Percentiles rank a stretch among this genome's conserved stretches.
Evolutionary conservation across 257 asterid species (phyloP).

Genomic region (Solanum sejunctum): DNA sequence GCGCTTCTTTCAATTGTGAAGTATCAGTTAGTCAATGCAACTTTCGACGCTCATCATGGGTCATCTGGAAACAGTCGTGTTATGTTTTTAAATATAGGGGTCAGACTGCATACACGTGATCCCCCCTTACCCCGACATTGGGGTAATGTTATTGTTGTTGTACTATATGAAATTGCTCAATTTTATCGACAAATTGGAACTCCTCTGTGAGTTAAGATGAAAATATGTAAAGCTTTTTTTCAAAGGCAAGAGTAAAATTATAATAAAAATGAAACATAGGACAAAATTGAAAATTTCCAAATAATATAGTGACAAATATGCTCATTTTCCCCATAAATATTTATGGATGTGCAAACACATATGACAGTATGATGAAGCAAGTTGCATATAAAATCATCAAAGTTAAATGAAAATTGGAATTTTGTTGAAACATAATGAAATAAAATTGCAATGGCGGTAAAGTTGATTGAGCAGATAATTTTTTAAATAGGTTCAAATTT

Average conservation of each 20-base stretch:
- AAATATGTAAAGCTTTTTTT: too few species aligned
- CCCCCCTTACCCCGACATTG: too few species aligned
- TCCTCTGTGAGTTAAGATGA: not conserved
- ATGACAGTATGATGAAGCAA: not conserved
- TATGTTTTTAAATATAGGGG: too few species aligned
- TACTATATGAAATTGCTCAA: not conserved
- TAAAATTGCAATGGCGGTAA: not conserved
- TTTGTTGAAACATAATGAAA: not conserved
- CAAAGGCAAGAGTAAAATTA: not conserved
- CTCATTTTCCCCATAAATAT: not conserved
- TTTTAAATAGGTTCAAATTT: fast-evolving
- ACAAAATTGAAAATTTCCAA: not conserved
- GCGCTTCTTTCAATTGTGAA: too few species aligned
- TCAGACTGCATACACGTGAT: too few species aligned
- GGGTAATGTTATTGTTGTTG: too few species aligned
- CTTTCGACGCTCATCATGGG: too few species aligned
- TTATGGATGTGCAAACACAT: not conserved
- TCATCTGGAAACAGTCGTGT: too few species aligned
- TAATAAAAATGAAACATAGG: not conserved
- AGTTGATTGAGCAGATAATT: not conserved
- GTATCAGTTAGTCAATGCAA: too few species aligned
- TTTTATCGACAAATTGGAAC: not conserved
- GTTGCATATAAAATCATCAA: not conserved
- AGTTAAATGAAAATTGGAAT: not conserved
- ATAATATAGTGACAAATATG: not conserved